A percentile compares a stretch with the other conserved stretches of the same genome.
These are phyloP conservation scores for Dactylis glomerata DNA, from an alignment of 176 grass and related monocot species.

Conservation along the genomic window DNA sequence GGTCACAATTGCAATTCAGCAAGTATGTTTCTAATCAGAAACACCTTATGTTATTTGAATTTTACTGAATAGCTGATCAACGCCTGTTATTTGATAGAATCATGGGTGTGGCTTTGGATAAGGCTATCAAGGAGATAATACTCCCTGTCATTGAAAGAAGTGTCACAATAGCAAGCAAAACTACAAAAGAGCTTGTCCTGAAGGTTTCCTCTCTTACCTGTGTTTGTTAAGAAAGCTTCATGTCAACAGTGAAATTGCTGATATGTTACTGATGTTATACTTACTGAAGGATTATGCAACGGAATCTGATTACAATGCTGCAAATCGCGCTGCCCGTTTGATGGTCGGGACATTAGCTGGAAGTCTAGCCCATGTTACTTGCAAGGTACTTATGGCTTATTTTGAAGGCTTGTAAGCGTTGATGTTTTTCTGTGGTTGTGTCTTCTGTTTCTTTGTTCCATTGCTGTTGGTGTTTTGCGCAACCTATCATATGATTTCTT, in stretches of 20 bases:
- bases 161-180: slow-evolving; percentile 77
- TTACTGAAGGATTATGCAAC: slow-evolving; percentile 64
- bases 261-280: slow-evolving; percentile 9
- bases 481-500: background rate
- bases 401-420: background rate
- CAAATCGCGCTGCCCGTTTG: slow-evolving; percentile 67
- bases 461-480: slow-evolving; percentile 16
- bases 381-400: slow-evolving; percentile 42
- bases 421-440: background rate
- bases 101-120: slow-evolving; percentile 76
- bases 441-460: slow-evolving; percentile 10
- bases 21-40: slow-evolving; percentile 44
- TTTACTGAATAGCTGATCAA: slow-evolving; percentile 18
- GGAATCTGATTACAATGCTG: slow-evolving; percentile 65
- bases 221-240: background rate
- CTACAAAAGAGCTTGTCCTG: slow-evolving; percentile 82
- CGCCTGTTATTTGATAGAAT: slow-evolving; percentile 45
- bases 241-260: background rate
- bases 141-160: slow-evolving; percentile 80
- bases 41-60: background rate
- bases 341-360: slow-evolving; percentile 84
- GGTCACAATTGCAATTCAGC: slow-evolving; percentile 61
- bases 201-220: slow-evolving; percentile 50
- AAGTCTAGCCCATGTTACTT: slow-evolving; percentile 93
- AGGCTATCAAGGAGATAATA: slow-evolving; percentile 72